These are phyloP conservation scores for Stagonosporopsis rhizophila DNA, from an alignment of 2,329 filamentous ascomycete genomes.

Conservation along the genomic window DNA sequence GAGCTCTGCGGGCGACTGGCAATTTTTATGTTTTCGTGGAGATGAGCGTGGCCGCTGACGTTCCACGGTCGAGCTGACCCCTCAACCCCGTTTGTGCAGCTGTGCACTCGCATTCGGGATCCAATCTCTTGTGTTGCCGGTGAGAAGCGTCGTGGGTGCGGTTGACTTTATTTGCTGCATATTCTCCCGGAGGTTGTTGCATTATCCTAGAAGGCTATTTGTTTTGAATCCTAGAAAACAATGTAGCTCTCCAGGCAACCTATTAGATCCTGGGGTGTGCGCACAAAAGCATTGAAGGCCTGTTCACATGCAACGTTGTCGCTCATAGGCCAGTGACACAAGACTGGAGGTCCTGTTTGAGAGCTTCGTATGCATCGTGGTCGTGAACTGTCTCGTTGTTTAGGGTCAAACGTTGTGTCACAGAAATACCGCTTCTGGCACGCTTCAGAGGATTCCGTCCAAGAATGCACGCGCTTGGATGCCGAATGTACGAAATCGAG, in stretches of 20 bases:
- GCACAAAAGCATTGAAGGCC: no score
- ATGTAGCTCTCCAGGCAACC: no score
- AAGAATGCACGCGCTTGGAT: no score
- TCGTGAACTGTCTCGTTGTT: background rate
- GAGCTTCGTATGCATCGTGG: background rate
- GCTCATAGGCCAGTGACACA: background rate
- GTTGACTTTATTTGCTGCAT: no score
- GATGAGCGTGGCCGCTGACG: background rate
- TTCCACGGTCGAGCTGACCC: conserved; percentile 2
- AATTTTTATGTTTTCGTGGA: background rate
- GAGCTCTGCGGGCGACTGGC: background rate
- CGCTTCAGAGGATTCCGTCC: no score
- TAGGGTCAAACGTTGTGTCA: background rate
- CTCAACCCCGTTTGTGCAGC: conserved; percentile 2
- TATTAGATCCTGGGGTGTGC: no score
- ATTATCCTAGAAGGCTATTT: no score
- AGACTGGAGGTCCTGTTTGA: background rate
- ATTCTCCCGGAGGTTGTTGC: no score
- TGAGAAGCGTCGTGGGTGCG: no score
- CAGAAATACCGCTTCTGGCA: background rate
- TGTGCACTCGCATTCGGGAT: background rate
- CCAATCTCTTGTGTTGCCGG: no score
- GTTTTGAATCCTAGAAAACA: no score
- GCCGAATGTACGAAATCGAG: background rate
- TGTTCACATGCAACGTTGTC: no score